A percentile compares a stretch with the other conserved stretches of the same genome.
phyloP scores from a whole-genome alignment of 208 protist species.

The Trypanosoma boissoni region DNA sequence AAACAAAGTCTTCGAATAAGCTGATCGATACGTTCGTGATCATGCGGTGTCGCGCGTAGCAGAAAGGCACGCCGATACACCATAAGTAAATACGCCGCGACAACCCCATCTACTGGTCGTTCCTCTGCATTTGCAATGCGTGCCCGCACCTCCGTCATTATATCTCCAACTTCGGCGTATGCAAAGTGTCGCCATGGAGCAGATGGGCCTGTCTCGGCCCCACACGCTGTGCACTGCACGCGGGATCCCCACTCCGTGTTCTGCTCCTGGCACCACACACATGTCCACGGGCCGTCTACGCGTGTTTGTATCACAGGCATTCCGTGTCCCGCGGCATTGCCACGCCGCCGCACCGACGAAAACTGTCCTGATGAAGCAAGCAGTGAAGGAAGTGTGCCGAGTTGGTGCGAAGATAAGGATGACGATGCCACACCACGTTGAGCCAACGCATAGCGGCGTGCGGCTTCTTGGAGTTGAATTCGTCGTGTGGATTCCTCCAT shows the following conservation, averaged over 20 bases:
- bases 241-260: conserved; percentile 69
- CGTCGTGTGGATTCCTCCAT: conserved; percentile 70
- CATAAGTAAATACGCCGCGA: conserved; percentile 77
- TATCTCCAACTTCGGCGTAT: conserved; percentile 51
- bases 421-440: conserved; percentile 41
- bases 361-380: conserved; percentile 11
- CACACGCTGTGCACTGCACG: conserved; percentile 66
- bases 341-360: background rate
- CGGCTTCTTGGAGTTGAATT: conserved; percentile 63
- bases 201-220: conserved; percentile 69
- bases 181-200: conserved; percentile 74
- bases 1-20: conserved; percentile 54
- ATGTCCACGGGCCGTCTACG: conserved; percentile 63
- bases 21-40: conserved; percentile 55
- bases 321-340: background rate
- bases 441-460: conserved; percentile 48
- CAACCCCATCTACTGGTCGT: conserved; percentile 66
- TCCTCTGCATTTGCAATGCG: conserved; percentile 59
- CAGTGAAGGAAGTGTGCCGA: background rate
- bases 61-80: conserved; percentile 78
- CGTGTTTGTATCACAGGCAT: conserved; percentile 2
- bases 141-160: conserved; percentile 65
- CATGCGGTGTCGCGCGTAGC: conserved; percentile 67
- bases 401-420: too few species aligned
- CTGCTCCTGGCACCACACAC: conserved; percentile 81